Conservation (phyloP, 495 filamentous ascomycete genomes). For the Penicillium bovifimosum region DNA sequence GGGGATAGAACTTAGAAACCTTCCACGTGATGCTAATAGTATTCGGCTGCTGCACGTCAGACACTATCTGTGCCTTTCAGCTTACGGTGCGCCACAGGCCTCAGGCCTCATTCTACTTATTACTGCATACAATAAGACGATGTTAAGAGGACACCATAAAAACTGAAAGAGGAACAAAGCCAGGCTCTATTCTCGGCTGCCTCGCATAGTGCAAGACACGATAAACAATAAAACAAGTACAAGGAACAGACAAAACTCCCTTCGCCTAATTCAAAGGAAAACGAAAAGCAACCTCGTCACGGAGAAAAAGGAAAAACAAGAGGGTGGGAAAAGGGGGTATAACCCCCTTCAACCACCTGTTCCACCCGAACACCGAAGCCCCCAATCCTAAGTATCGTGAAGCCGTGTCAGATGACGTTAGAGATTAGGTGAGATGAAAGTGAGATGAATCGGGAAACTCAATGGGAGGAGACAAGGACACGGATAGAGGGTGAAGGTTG, state of each 20-base stretch:
- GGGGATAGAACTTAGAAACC: too few species aligned
- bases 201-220: conserved; percentile 11
- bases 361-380: conserved; percentile 33
- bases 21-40: too few species aligned
- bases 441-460: conserved; percentile 23
- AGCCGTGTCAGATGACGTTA: conserved; percentile 27
- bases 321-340: too few species aligned
- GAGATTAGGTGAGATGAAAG: conserved; percentile 32
- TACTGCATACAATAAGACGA: neutral
- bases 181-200: conserved; percentile 24
- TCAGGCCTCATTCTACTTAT: too few species aligned
- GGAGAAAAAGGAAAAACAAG: conserved; percentile 13
- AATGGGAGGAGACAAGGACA: conserved; percentile 11
- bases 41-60: too few species aligned
- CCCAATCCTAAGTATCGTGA: conserved; percentile 25
- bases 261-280: conserved; percentile 19
- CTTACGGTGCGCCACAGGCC: too few species aligned
- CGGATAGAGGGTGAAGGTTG: conserved; percentile 1
- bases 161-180: conserved; percentile 10
- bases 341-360: conserved; percentile 28
- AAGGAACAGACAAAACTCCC: conserved; percentile 23
- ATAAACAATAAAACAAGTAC: conserved; percentile 22
- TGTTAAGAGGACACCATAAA: neutral
- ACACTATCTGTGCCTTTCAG: too few species aligned
- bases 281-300: conserved; percentile 22